A percentile compares a stretch with the other conserved stretches of the same genome.
These are phyloP conservation scores for Alnus glutinosa DNA, from an alignment of 306 rosid genomes.

Conservation along the genomic window DNA sequence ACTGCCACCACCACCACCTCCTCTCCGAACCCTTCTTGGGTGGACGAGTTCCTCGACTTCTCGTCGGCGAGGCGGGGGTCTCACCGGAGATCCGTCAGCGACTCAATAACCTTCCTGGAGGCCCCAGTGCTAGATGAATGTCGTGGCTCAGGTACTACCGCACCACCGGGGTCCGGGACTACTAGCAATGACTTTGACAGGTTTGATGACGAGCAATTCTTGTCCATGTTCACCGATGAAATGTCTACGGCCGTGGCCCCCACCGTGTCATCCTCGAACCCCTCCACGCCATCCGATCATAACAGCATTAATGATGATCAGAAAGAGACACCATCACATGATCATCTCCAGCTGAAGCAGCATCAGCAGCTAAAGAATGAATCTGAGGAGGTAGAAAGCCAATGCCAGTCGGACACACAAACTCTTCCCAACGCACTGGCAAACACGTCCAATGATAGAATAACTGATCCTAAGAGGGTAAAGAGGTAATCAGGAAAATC, in stretches of 20 bases:
- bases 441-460: constrained; percentile 37
- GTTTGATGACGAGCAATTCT: constrained; percentile 81
- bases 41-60: constrained; percentile 86
- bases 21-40: constrained; percentile 69
- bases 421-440: constrained; percentile 25
- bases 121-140: constrained; percentile 60
- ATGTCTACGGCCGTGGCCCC: constrained; percentile 36
- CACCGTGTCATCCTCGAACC: constrained; percentile 59
- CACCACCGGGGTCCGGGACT: neutral
- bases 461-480: constrained; percentile 84
- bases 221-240: constrained; percentile 80
- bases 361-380: constrained; percentile 55
- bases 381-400: constrained; percentile 62
- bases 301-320: constrained; percentile 65
- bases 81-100: constrained; percentile 78
- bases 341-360: constrained; percentile 10
- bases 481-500: constrained; percentile 63
- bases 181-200: constrained; percentile 55
- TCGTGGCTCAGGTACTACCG: constrained; percentile 17
- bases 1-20: neutral
- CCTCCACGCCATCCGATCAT: constrained; percentile 78
- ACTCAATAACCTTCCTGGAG: constrained; percentile 70
- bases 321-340: constrained; percentile 23
- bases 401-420: constrained; percentile 49
- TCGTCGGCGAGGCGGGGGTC: constrained; percentile 65